Percentiles rank a stretch among this genome's conserved stretches.
These are phyloP conservation scores for Grammothele lineata DNA, from an alignment of 768 basidiomycete species.

Conservation along the genomic window DNA sequence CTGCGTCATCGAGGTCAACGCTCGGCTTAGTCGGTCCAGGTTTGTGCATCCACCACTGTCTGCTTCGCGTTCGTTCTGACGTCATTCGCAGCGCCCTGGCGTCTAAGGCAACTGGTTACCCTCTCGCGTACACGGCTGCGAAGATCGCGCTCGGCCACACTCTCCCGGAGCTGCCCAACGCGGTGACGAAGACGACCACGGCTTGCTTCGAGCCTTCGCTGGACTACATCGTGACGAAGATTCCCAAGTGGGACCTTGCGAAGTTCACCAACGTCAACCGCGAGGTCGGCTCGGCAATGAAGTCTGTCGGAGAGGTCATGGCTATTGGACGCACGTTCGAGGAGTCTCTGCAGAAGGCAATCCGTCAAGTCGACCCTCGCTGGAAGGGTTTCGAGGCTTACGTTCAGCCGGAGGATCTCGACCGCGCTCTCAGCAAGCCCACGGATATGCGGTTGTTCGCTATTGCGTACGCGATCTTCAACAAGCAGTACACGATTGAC, in stretches of 20 bases:
- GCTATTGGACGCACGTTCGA: constrained; percentile 99
- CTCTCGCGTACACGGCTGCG: constrained; percentile 97
- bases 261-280: constrained; percentile 96
- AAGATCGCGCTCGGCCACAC: constrained; percentile 98
- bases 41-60: constrained; percentile 28
- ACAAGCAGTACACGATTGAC: constrained; percentile 87
- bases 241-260: constrained; percentile 98
- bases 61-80: constrained; percentile 5
- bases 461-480: constrained; percentile 97
- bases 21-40: constrained; percentile 89
- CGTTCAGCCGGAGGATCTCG: constrained; percentile 80
- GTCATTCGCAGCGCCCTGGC: constrained; percentile 70
- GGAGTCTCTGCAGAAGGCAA: constrained; percentile 96
- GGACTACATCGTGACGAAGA: constrained; percentile 99
- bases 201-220: constrained; percentile 99
- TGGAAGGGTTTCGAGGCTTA: constrained; percentile 98
- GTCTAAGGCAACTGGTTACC: constrained; percentile 98
- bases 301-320: constrained; percentile 99
- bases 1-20: constrained; percentile 98
- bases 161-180: constrained; percentile 95
- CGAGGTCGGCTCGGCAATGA: constrained; percentile 96
- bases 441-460: constrained; percentile 97
- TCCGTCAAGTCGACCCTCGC: constrained; percentile 94
- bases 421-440: constrained; percentile 72
- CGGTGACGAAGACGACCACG: constrained; percentile 98